Evolutionary conservation across 345 rosid species (phyloP).

Genomic region (Atalantia buxifolia): DNA sequence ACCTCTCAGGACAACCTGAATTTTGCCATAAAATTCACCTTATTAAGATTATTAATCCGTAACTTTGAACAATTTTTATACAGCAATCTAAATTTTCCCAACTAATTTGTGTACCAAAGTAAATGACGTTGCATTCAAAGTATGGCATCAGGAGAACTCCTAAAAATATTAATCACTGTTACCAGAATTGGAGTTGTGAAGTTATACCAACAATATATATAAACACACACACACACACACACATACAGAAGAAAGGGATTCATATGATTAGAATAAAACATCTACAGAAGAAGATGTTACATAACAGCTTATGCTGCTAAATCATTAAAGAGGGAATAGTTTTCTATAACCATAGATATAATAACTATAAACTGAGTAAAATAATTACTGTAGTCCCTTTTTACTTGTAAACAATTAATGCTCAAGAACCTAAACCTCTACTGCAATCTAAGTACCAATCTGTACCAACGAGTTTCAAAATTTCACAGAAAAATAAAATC

Average conservation of each 20-base stretch:
- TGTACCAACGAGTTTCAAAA: neutral
- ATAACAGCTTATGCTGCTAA: neutral
- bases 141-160: neutral
- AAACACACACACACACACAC: neutral
- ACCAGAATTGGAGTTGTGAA: neutral
- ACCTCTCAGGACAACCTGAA: constrained; percentile 63
- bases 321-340: neutral
- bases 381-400: neutral
- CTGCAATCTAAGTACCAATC: neutral
- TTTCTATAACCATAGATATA: neutral
- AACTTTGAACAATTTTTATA: neutral
- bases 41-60: neutral
- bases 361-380: neutral
- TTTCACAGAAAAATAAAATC: neutral
- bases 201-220: neutral
- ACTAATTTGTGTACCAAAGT: neutral
- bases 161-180: neutral
- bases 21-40: neutral
- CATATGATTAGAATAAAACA: neutral
- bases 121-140: neutral
- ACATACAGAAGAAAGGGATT: neutral
- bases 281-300: neutral
- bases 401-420: neutral
- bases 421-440: neutral
- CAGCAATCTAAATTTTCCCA: neutral